Evolutionary conservation across 139 green algal genomes (phyloP).

Genomic region (Astrephomene gubernaculifera): DNA sequence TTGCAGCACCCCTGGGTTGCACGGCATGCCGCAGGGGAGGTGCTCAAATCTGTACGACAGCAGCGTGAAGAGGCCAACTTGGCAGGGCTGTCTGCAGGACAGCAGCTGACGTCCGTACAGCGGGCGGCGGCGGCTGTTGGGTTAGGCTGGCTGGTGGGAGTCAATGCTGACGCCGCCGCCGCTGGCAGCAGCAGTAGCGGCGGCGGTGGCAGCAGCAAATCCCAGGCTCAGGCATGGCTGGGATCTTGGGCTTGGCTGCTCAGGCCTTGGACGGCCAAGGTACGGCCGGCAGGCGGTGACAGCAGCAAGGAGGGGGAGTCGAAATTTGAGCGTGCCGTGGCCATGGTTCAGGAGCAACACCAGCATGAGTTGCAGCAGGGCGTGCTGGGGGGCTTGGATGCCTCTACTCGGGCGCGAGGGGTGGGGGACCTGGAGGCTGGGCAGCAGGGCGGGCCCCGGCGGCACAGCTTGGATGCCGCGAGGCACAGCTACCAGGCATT

Average conservation of each 20-base stretch:
- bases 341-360: constrained; percentile 32
- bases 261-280: background rate
- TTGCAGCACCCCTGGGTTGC: constrained; percentile 60
- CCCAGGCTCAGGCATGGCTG: no score
- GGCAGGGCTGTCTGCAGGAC: background rate
- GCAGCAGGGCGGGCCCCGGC: no score
- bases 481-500: no score
- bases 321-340: constrained; percentile 18
- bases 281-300: background rate
- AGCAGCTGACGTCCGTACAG: background rate
- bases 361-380: background rate
- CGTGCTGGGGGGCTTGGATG: background rate
- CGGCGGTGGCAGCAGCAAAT: background rate
- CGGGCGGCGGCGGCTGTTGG: background rate
- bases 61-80: background rate
- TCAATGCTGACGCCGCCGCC: background rate
- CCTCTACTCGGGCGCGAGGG: no score
- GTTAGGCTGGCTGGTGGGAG: constrained; percentile 4
- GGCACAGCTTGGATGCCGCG: no score
- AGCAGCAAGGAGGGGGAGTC: background rate
- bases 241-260: constrained; percentile 19
- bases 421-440: no score
- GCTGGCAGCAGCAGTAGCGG: background rate
- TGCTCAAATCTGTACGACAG: constrained; percentile 16
- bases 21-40: constrained; percentile 51